Evolutionary conservation across 2,329 filamentous ascomycete genomes (phyloP), one percentile per base, ranked within the genome.

Genomic region (Colletotrichum tanaceti): DNA sequence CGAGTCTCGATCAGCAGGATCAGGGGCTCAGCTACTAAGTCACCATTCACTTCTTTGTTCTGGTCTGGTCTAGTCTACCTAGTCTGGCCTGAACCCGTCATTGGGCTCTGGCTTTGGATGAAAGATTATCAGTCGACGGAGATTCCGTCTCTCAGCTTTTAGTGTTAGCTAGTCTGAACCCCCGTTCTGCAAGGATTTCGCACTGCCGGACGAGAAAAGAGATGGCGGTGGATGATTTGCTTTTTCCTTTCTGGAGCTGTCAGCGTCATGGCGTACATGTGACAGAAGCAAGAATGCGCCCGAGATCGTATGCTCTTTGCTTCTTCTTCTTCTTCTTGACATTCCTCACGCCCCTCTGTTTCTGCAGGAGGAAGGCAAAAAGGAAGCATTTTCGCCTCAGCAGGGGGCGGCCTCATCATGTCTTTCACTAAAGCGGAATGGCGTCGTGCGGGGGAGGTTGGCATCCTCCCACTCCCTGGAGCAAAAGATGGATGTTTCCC

Each of bases 391-490:
- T 14, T 50, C 49, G 50, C 63, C 55, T 44, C 44, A 43, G 49
- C 38, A 44, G 53, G n/a, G n/a, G n/a, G n/a, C n/a, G n/a, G 28
- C 7, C 28, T 35, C 32, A 38, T 53, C 43, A 16, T 22, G n/a
- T 41, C 32, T 9, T 9, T 52, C 35, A 60, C 59, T 6, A 52
- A 43, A 52, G 14, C 10, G 57, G 62, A 52, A 58, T 67, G 44
- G 65, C 65, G 44, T 67, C 59, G 64, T 67, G 64, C 64, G 64
- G 64, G 64, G 64, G 64, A 63, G 44, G 63, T 63, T 66, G 63
- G 63, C 47, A 49, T 24, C 47, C 28, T 7, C 7, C 9, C n/a
- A n/a, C n/a, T n/a, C n/a, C n/a, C n/a, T n/a, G n/a, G n/a, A n/a
- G n/a, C n/a, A n/a, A n/a, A n/a, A n/a, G n/a, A n/a, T n/a, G n/a